Evolutionary conservation across 2,329 filamentous ascomycete genomes (phyloP), one percentile per base, ranked within the genome.

Genomic region (Epichloe hybrida): DNA sequence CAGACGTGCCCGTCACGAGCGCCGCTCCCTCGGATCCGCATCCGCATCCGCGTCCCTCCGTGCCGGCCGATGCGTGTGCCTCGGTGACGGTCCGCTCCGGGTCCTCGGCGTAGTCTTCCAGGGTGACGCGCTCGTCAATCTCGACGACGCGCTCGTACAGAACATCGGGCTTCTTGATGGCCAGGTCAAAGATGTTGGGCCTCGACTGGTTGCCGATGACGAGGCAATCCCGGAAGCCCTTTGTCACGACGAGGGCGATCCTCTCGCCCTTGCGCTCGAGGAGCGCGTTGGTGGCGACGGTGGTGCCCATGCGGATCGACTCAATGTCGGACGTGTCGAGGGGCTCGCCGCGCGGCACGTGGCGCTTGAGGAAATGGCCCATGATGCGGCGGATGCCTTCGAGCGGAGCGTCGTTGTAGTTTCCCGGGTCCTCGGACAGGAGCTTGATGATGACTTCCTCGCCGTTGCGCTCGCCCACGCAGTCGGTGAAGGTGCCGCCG

Each of bases 261-360:
- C 75, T 75, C 57, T 86, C 83, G 23, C 85, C 85, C 62, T 88
- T 88, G 40, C 84, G 69, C 61, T 88, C 84, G 1, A 88, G 68
- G n/a, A 88, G 66, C 1, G 84, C 84, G 63, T 88, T 88, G 0
- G 84, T 88, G 1, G 84, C 84, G 2, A 88, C 84, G 0, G 84
- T 88, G 0, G 85, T 88, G 15, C 85, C 84, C 83, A 88, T 88
- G 21, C 84, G 79, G 59, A 88, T 87, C 51, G 79, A 84, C 61
- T 85, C 81, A 38, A 71, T 63, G 11, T 63, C 58, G 0, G 61
- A 62, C 1, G 68, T 61, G 11, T 69, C 64, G 11, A 71, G 48
- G 48, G 6, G 50, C 1, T 62, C 58, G 1, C 64, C 66, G 5
- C 65, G 59, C 0, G 68, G 64, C 13, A 69, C 58, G 2, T 61